Percentiles rank a stretch among this genome's conserved stretches.
Evolutionary conservation across 2,329 filamentous ascomycete species (phyloP).

Genomic region (Xylaria sp.): DNA sequence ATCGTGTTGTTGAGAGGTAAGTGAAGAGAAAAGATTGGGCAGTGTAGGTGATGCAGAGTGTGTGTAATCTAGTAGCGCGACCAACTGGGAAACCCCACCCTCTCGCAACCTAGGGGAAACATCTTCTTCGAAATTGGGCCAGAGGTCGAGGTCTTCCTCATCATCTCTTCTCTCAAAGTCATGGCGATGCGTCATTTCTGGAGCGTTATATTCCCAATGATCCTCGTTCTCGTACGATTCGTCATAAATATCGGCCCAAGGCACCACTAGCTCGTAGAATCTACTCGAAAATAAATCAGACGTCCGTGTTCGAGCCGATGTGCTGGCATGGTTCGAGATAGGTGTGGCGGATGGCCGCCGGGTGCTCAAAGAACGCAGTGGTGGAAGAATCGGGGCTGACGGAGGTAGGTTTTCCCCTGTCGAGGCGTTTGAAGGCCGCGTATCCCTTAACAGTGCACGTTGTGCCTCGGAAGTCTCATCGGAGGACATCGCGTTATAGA

Average conservation of each 20-base stretch:
- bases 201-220: constrained; percentile 30
- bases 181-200: constrained; percentile 26
- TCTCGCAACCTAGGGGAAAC: constrained; percentile 36
- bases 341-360: constrained; percentile 46
- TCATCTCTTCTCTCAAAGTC: constrained; percentile 28
- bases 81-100: constrained; percentile 41
- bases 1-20: constrained; percentile 43
- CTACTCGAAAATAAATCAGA: constrained; percentile 40
- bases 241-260: constrained; percentile 36
- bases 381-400: constrained; percentile 51
- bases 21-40: constrained; percentile 46
- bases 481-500: constrained; percentile 52
- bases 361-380: constrained; percentile 52
- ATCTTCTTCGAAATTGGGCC: constrained; percentile 28
- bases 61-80: constrained; percentile 45
- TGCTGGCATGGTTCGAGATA: constrained; percentile 38
- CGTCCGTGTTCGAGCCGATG: constrained; percentile 40
- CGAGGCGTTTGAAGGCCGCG: constrained; percentile 44
- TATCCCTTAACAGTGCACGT: constrained; percentile 53
- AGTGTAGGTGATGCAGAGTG: constrained; percentile 38
- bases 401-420: constrained; percentile 42
- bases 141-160: constrained; percentile 29
- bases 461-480: constrained; percentile 51
- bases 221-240: constrained; percentile 38
- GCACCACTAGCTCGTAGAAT: constrained; percentile 30